phyloP scores from a whole-genome alignment of 179 eudicot species.

The Silene noctiflora region DNA sequence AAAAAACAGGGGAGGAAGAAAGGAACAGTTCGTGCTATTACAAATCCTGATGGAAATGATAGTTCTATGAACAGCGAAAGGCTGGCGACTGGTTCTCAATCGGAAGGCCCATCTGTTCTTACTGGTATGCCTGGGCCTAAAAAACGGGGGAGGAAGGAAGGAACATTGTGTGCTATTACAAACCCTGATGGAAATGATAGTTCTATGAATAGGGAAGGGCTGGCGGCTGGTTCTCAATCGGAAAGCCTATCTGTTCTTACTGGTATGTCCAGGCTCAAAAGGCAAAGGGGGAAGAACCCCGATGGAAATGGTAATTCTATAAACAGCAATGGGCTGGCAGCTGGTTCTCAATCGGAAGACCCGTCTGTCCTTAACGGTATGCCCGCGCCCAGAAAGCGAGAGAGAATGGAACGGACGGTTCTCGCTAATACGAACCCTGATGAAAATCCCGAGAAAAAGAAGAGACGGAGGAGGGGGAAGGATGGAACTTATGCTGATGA shows the following conservation, averaged over 20 bases:
- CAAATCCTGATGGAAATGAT: background rate
- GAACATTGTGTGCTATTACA: too few species aligned
- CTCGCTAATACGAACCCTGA: constrained; percentile 12
- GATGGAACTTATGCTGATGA: constrained; percentile 23
- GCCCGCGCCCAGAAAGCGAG: constrained; percentile 45
- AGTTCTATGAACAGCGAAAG: too few species aligned
- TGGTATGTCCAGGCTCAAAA: constrained; percentile 39
- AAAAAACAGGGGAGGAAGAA: too few species aligned
- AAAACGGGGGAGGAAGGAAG: too few species aligned
- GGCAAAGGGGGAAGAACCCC: constrained; percentile 33
- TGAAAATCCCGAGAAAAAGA: constrained; percentile 28
- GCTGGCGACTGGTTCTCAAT: too few species aligned
- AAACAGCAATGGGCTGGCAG: constrained; percentile 13
- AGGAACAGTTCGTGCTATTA: too few species aligned
- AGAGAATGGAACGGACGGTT: constrained; percentile 26
- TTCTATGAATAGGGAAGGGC: constrained; percentile 14
- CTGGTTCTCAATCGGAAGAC: constrained; percentile 18
- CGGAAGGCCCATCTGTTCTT: too few species aligned
- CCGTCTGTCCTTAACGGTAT: constrained; percentile 24
- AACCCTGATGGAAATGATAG: constrained; percentile 1
- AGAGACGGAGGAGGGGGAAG: constrained; percentile 26
- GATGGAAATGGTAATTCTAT: constrained; percentile 18
- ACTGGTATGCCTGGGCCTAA: too few species aligned
- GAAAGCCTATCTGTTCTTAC: constrained; percentile 17
- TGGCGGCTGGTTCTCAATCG: constrained; percentile 18